phyloP scores from a whole-genome alignment of 805 yeast genomes.

The Hanseniaspora taiwanica region DNA sequence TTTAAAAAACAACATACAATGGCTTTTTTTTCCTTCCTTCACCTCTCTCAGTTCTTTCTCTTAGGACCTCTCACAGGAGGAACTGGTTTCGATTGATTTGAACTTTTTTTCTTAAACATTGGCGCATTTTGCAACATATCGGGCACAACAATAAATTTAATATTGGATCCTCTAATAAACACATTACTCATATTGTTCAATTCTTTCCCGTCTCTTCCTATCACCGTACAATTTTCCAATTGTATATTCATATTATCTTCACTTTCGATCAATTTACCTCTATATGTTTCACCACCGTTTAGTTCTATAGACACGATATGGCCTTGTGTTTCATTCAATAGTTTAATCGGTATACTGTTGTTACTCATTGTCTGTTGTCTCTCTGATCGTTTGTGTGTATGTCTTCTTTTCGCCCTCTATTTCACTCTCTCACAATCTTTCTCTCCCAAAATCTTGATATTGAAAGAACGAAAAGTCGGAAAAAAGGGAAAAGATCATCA shows the following conservation, averaged over 20 bases:
- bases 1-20: too few relatives aligned
- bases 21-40: too few relatives aligned
- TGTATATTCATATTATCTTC: conserved; percentile 95
- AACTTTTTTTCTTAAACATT: conserved; percentile 42
- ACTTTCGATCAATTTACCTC: conserved; percentile 75
- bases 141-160: conserved; percentile 74
- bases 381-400: background rate
- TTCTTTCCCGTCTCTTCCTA: conserved; percentile 54
- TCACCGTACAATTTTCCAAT: conserved; percentile 65
- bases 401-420: background rate
- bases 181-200: conserved; percentile 71
- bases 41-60: conserved; percentile 21
- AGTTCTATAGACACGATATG: conserved; percentile 76
- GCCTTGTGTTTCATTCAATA: conserved; percentile 81
- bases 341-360: conserved; percentile 71
- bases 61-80: conserved; percentile 59
- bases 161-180: conserved; percentile 83
- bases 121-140: conserved; percentile 85
- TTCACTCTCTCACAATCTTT: too few relatives aligned
- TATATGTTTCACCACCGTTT: conserved; percentile 70
- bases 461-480: too few relatives aligned
- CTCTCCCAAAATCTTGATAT: too few relatives aligned
- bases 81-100: conserved; percentile 44
- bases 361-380: conserved; percentile 8
- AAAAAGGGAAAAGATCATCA: too few relatives aligned